A percentile compares a stretch with the other conserved stretches of the same genome.
phyloP scores from a whole-genome alignment of 2,329 filamentous ascomycete genomes.

The Aspergillus aculeatus region DNA sequence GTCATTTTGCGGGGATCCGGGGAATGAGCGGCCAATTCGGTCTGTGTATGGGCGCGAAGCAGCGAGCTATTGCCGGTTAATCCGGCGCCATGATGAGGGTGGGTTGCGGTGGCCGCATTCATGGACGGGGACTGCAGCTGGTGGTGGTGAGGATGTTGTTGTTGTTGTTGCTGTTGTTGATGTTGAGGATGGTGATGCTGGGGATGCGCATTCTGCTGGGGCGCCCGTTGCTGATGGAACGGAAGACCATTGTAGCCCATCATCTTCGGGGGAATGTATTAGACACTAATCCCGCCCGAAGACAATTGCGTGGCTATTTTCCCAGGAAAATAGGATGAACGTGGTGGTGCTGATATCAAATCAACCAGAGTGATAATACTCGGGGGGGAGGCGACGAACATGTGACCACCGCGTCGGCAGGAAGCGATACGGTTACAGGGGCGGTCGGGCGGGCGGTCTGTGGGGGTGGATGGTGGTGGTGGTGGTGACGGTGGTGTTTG shows the following conservation, averaged over 20 bases:
- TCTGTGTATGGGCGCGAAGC: slow-evolving; percentile 28
- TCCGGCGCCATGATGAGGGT: slow-evolving; percentile 29
- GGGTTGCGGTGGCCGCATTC: slow-evolving; percentile 21
- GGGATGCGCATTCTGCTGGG: slow-evolving; percentile 24
- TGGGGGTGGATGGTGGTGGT: no score
- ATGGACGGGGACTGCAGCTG: slow-evolving; percentile 33
- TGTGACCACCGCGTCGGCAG: neutral
- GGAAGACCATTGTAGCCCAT: slow-evolving; percentile 37
- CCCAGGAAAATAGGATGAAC: neutral
- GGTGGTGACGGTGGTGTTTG: no score
- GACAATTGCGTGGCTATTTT: neutral
- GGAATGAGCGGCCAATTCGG: slow-evolving; percentile 27
- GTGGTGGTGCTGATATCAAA: neutral
- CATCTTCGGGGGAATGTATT: slow-evolving; percentile 24
- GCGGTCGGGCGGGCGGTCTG: no score
- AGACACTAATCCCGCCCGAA: neutral
- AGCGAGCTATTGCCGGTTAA: slow-evolving; percentile 27
- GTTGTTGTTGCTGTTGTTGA: slow-evolving; percentile 22
- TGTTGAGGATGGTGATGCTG: slow-evolving; percentile 25
- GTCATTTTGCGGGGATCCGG: slow-evolving; percentile 37
- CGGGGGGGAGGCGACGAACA: neutral
- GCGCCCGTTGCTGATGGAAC: slow-evolving; percentile 28
- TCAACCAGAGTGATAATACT: neutral
- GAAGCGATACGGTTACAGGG: no score
- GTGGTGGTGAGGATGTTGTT: slow-evolving; percentile 25